phyloP scores from a whole-genome alignment of 1,139 yeast genomes.

The Scheffersomyces illinoinensis region DNA sequence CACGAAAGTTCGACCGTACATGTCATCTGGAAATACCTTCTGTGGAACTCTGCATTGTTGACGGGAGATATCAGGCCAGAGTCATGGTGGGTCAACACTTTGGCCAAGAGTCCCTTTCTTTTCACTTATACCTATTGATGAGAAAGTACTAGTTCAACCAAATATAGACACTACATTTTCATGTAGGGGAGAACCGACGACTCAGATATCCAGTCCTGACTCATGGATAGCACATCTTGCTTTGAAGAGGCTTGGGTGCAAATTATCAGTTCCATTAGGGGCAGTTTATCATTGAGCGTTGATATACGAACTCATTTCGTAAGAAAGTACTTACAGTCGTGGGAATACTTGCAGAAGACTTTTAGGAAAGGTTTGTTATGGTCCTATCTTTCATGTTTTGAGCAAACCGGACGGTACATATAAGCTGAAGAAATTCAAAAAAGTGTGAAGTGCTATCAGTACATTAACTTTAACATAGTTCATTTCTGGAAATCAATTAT shows the following conservation, averaged over 20 bases:
- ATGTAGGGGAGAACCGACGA: slow-evolving; percentile 50
- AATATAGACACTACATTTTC: slow-evolving; percentile 62
- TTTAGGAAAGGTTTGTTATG: slow-evolving; percentile 4
- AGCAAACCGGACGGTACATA: slow-evolving; percentile 9
- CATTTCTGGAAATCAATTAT: slow-evolving; percentile 31
- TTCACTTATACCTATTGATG: slow-evolving; percentile 44
- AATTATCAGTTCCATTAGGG: slow-evolving; percentile 31
- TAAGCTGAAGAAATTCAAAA: slow-evolving; percentile 4
- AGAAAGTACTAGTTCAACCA: slow-evolving; percentile 40
- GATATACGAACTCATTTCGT: slow-evolving; percentile 14
- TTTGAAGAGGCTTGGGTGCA: slow-evolving; percentile 58
- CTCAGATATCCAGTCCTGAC: slow-evolving; percentile 38
- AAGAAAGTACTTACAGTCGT: background rate
- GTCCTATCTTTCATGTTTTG: slow-evolving; percentile 29
- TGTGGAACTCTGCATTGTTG: slow-evolving; percentile 41
- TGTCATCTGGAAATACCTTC: slow-evolving; percentile 20
- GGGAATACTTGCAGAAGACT: background rate
- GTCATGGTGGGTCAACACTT: slow-evolving; percentile 47
- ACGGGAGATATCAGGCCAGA: slow-evolving; percentile 69
- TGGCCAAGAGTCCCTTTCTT: slow-evolving; percentile 39
- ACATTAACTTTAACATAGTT: slow-evolving; percentile 40
- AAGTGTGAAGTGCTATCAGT: slow-evolving; percentile 34
- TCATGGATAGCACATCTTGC: slow-evolving; percentile 48
- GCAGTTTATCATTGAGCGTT: slow-evolving; percentile 32
- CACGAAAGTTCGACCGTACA: background rate